phyloP scores from a whole-genome alignment of 805 yeast species.

The Kazachstania martiniae region DNA sequence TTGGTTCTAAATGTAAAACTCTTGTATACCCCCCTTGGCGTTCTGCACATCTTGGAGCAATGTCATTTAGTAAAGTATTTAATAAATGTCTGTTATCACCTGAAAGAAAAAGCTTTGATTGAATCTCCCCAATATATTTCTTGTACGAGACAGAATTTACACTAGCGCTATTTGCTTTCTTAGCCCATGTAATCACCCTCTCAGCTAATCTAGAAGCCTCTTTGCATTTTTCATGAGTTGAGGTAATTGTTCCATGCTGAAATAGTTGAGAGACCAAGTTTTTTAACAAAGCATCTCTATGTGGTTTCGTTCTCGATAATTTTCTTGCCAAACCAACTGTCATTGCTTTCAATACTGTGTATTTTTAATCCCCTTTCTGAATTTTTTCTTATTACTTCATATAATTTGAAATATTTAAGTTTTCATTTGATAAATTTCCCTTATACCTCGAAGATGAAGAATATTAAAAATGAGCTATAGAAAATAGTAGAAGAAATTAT shows the following conservation, averaged over 20 bases:
- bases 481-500: too few species aligned
- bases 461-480: too few species aligned
- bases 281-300: slow-evolving; percentile 45
- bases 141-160: slow-evolving; percentile 10
- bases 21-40: slow-evolving; percentile 82
- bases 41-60: slow-evolving; percentile 49
- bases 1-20: slow-evolving; percentile 69
- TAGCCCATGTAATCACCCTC: slow-evolving; percentile 50
- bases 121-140: slow-evolving; percentile 21
- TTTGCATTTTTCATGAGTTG: slow-evolving; percentile 69
- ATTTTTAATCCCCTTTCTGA: too few species aligned
- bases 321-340: slow-evolving; percentile 25
- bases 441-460: too few species aligned
- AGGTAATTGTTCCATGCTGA: slow-evolving; percentile 59
- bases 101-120: slow-evolving; percentile 36
- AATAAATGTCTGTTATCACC: slow-evolving; percentile 35
- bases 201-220: slow-evolving; percentile 56
- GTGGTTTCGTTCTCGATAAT: slow-evolving; percentile 35
- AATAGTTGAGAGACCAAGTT: slow-evolving; percentile 58
- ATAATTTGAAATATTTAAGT: too few species aligned
- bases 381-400: too few species aligned
- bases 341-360: too few species aligned
- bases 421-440: too few species aligned
- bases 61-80: slow-evolving; percentile 56
- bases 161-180: slow-evolving; percentile 22